Evolutionary conservation across 2,329 filamentous ascomycete genomes (phyloP).

Genomic region (Coniochaeta sp.): DNA sequence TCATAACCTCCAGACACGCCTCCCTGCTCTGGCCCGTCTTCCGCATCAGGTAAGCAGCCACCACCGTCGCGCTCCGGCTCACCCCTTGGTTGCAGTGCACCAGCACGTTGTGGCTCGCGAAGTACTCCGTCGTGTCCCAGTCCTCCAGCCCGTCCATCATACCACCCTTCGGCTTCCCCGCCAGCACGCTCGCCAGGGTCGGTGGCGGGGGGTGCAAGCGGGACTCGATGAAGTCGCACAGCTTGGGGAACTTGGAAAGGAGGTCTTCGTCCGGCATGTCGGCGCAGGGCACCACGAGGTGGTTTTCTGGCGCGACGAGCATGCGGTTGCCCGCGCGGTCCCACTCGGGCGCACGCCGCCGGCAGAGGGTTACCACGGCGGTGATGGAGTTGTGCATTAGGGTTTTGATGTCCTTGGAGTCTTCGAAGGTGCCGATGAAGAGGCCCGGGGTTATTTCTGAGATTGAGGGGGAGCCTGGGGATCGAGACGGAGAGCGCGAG

Average conservation of each 20-base stretch:
- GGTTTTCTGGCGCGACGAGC: constrained; percentile 6
- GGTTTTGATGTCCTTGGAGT: constrained; percentile 5
- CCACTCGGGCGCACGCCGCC: constrained; percentile 4
- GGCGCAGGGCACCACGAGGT: constrained; percentile 9
- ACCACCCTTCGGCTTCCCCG: neutral
- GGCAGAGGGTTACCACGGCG: constrained; percentile 12
- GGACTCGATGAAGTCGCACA: constrained; percentile 16
- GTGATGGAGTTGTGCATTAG: constrained; percentile 10
- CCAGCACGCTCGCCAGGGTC: neutral
- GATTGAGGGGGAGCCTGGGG: constrained; percentile 8
- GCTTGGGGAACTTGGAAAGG: constrained; percentile 2
- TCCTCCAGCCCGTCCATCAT: neutral
- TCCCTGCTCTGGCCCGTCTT: constrained; percentile 4
- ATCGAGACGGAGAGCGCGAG: too few species aligned
- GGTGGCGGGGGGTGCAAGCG: neutral
- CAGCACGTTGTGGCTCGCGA: constrained; percentile 8
- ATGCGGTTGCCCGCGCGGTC: constrained; percentile 3
- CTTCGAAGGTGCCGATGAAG: constrained; percentile 10
- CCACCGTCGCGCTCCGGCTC: constrained; percentile 13
- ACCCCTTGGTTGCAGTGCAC: constrained; percentile 19
- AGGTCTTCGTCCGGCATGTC: constrained; percentile 9
- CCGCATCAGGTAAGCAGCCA: constrained; percentile 17
- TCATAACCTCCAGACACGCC: constrained; percentile 7
- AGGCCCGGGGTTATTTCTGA: constrained; percentile 10
- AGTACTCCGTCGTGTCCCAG: neutral